phyloP scores from a whole-genome alignment of 495 filamentous ascomycete species.

The Gamarada debralockiae region DNA sequence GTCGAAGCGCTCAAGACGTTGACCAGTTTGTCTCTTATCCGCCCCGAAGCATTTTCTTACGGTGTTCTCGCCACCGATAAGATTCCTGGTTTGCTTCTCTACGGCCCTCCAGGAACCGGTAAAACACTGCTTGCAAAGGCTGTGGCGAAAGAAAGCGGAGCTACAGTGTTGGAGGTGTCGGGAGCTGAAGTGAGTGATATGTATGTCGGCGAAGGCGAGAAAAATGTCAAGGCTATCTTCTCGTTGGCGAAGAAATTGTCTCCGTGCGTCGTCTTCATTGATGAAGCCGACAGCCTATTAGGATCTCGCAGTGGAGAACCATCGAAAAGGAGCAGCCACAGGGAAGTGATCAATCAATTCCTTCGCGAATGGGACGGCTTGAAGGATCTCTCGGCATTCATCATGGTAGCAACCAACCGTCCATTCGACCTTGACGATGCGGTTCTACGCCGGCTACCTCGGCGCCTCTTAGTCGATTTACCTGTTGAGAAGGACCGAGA shows the following conservation, averaged over 20 bases:
- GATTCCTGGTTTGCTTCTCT: slow-evolving; percentile 85
- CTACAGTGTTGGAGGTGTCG: slow-evolving; percentile 62
- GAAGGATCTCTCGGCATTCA: slow-evolving; percentile 80
- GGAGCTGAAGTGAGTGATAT: slow-evolving; percentile 82
- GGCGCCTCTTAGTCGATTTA: slow-evolving; percentile 83
- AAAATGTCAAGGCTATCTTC: slow-evolving; percentile 94
- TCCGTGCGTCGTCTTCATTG: slow-evolving; percentile 95
- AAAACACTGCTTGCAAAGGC: slow-evolving; percentile 96
- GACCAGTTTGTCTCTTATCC: slow-evolving; percentile 79
- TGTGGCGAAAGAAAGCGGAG: slow-evolving; percentile 90
- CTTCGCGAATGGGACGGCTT: slow-evolving; percentile 98
- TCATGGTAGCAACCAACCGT: slow-evolving; percentile 98
- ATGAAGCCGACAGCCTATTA: slow-evolving; percentile 93
- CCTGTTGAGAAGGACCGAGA: slow-evolving; percentile 73
- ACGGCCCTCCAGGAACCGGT: slow-evolving; percentile 93
- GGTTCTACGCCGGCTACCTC: slow-evolving; percentile 77
- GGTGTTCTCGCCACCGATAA: slow-evolving; percentile 89
- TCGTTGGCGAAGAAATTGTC: slow-evolving; percentile 83
- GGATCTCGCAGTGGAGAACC: slow-evolving; percentile 59
- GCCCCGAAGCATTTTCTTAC: slow-evolving; percentile 94
- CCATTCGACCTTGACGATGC: slow-evolving; percentile 96
- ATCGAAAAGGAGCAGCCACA: slow-evolving; percentile 56
- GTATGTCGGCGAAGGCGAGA: slow-evolving; percentile 94
- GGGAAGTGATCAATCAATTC: slow-evolving; percentile 97
- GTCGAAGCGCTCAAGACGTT: slow-evolving; percentile 86